These are phyloP conservation scores for Talaromyces albobiverticillius DNA, from an alignment of 2,329 filamentous ascomycete genomes.

Conservation along the genomic window DNA sequence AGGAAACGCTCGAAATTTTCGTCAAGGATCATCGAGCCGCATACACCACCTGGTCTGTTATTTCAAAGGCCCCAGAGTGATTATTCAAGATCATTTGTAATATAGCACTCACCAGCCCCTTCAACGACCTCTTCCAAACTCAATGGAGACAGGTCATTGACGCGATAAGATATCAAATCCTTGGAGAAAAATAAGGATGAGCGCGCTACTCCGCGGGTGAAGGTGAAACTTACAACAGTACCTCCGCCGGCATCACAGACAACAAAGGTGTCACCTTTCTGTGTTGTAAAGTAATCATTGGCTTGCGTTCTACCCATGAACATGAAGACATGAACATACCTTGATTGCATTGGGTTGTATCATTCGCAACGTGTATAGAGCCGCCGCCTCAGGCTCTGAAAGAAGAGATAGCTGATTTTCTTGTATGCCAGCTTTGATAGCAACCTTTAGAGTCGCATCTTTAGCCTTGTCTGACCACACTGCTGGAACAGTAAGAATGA, in stretches of 20 bases:
- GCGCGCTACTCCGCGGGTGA: no score
- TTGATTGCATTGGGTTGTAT: slow-evolving; percentile 25
- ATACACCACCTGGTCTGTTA: slow-evolving; percentile 24
- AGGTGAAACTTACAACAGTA: slow-evolving; percentile 28
- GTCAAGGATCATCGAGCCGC: slow-evolving; percentile 27
- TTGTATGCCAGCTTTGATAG: slow-evolving; percentile 17
- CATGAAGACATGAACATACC: slow-evolving; percentile 14
- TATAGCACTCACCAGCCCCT: slow-evolving; percentile 27
- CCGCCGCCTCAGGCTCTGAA: slow-evolving; percentile 32
- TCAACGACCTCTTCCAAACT: slow-evolving; percentile 25
- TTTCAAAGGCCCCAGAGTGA: no score
- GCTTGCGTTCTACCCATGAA: background rate
- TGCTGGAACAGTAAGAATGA: slow-evolving; percentile 29
- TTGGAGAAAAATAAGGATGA: slow-evolving; percentile 6
- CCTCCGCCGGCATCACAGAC: slow-evolving; percentile 40
- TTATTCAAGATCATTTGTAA: background rate
- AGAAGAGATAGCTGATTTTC: slow-evolving; percentile 15
- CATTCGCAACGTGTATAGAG: slow-evolving; percentile 27
- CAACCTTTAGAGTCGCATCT: slow-evolving; percentile 24
- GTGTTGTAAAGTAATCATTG: background rate
- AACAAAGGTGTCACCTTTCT: slow-evolving; percentile 30
- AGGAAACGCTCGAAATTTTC: background rate
- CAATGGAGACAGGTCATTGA: slow-evolving; percentile 23
- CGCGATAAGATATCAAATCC: slow-evolving; percentile 32
- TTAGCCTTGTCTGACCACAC: slow-evolving; percentile 36